A percentile compares a stretch with the other conserved stretches of the same genome.
Evolutionary conservation across 1,284 basidiomycete genomes (phyloP).

Genomic region (Austroboletus olivaceoglutinosus): DNA sequence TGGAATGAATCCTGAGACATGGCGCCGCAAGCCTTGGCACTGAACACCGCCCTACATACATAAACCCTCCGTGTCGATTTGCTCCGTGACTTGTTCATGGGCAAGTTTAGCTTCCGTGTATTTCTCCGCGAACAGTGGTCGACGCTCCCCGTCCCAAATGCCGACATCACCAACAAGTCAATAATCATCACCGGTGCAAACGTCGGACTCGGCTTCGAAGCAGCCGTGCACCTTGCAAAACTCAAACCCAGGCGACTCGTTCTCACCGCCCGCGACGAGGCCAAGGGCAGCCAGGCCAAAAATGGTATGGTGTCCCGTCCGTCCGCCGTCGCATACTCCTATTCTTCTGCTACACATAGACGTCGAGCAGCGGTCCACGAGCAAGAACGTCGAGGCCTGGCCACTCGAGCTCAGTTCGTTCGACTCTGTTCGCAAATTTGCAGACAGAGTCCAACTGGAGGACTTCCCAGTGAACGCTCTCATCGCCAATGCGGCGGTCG

Average conservation of each 20-base stretch:
- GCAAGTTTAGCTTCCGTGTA: constrained; percentile 14
- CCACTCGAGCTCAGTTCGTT: constrained; percentile 29
- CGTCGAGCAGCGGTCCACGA: constrained; percentile 14
- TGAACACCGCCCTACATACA: no score
- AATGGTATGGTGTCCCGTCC: constrained; percentile 12
- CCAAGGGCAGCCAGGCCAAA: constrained; percentile 23
- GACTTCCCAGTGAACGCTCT: constrained; percentile 20
- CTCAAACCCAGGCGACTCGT: constrained; percentile 28
- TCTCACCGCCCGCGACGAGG: constrained; percentile 29
- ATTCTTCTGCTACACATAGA: constrained; percentile 13
- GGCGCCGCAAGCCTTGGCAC: no score
- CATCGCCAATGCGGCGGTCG: constrained; percentile 26
- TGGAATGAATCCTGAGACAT: no score
- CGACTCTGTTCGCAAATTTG: constrained; percentile 31
- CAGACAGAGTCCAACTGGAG: constrained; percentile 23
- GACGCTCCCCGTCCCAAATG: constrained; percentile 20
- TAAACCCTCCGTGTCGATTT: no score
- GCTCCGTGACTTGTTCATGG: constrained; percentile 11
- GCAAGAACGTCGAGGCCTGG: constrained; percentile 25
- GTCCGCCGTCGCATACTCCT: background rate
- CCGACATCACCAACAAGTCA: constrained; percentile 31
- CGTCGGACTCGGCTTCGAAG: constrained; percentile 36
- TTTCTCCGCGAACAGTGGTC: constrained; percentile 28
- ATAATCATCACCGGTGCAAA: constrained; percentile 34
- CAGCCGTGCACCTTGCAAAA: constrained; percentile 29